These are phyloP conservation scores for Pseudopediastrum boryanum DNA, from an alignment of 139 green algal species.

Conservation along the genomic window DNA sequence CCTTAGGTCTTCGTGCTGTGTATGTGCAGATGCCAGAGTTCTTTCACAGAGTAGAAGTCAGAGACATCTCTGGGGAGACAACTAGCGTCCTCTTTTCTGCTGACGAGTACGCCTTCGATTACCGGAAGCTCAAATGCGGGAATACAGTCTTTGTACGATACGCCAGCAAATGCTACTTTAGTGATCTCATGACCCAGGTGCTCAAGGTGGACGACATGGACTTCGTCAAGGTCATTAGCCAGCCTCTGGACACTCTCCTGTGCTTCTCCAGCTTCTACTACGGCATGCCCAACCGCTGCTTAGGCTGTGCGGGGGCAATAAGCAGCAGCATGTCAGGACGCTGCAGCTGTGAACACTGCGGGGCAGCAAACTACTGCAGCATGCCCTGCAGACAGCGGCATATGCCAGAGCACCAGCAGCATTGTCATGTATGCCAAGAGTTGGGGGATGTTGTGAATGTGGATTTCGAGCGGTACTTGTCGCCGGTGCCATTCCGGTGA, in stretches of 20 bases:
- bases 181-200: constrained; percentile 50
- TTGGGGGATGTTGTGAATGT: constrained; percentile 24
- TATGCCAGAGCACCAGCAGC: constrained; percentile 3
- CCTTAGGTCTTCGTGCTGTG: background rate
- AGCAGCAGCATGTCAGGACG: background rate
- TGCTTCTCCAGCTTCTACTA: constrained; percentile 36
- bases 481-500: constrained; percentile 32
- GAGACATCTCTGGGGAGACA: constrained; percentile 48
- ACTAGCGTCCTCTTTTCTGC: constrained; percentile 48
- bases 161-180: constrained; percentile 57
- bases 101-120: constrained; percentile 23
- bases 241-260: constrained; percentile 45
- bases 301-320: too few species aligned
- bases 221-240: constrained; percentile 45
- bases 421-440: constrained; percentile 20
- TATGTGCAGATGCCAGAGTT: constrained; percentile 29
- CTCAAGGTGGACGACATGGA: constrained; percentile 33
- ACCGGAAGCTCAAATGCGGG: constrained; percentile 37
- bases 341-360: constrained; percentile 35
- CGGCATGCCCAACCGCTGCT: constrained; percentile 13
- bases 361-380: constrained; percentile 49
- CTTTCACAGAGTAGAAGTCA: constrained; percentile 52
- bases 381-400: constrained; percentile 27
- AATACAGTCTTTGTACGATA: constrained; percentile 59
- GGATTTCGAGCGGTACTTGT: constrained; percentile 34